These are phyloP conservation scores for Pyrus hybrid DNA, from an alignment of 331 rosid species.

Conservation along the genomic window DNA sequence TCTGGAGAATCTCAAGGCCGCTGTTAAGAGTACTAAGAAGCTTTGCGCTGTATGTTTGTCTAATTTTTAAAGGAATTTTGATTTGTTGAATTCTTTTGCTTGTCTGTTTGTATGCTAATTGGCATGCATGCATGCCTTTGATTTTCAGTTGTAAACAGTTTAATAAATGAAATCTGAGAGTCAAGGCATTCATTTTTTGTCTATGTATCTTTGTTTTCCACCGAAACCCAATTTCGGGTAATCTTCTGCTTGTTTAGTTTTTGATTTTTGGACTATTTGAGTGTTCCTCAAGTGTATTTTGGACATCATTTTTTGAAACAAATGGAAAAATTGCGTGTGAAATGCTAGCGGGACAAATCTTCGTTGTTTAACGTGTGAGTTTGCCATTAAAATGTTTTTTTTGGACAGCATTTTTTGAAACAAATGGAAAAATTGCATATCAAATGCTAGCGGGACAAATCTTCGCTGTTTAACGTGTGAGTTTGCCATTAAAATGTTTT, in stretches of 20 bases:
- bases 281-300: background rate
- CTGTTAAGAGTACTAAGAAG: slow-evolving; percentile 78
- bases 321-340: background rate
- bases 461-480: background rate
- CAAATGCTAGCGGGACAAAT: background rate
- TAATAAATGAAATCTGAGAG: background rate
- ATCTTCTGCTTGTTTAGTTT: no score
- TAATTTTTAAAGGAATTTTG: background rate
- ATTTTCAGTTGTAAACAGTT: background rate
- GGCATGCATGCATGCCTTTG: background rate
- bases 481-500: background rate
- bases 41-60: slow-evolving; percentile 80
- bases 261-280: background rate
- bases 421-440: background rate
- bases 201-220: background rate
- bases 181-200: background rate
- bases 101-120: background rate
- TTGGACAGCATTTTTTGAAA: background rate
- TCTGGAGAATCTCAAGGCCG: slow-evolving; percentile 73
- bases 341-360: background rate
- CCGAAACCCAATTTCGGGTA: background rate
- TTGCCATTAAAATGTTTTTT: background rate
- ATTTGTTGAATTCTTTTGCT: background rate
- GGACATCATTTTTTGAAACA: background rate
- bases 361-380: background rate